Percentiles rank a stretch among this genome's conserved stretches.
phyloP scores from a whole-genome alignment of 2,329 filamentous ascomycete species.

The Colletotrichum sp. region DNA sequence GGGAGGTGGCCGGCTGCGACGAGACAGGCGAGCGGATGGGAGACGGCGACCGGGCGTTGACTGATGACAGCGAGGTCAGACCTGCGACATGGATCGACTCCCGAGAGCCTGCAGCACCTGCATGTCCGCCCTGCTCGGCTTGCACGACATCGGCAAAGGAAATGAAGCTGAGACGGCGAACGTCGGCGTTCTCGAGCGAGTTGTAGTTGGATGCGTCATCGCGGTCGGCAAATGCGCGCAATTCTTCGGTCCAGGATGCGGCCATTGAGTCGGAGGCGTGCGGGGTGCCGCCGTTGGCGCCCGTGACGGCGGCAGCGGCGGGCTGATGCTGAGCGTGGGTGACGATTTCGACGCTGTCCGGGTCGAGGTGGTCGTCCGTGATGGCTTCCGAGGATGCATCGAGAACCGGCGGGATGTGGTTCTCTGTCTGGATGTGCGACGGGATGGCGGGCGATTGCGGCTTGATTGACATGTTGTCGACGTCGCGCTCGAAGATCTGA shows the following conservation, averaged over 20 bases:
- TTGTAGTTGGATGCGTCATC: constrained; percentile 79
- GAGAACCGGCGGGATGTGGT: constrained; percentile 89
- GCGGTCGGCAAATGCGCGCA: constrained; percentile 55
- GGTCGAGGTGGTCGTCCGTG: constrained; percentile 83
- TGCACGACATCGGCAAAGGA: constrained; percentile 97
- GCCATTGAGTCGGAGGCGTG: constrained; percentile 45
- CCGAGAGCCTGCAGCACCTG: constrained; percentile 55
- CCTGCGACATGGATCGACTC: constrained; percentile 76
- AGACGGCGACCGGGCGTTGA: constrained; percentile 74
- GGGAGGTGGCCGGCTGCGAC: constrained; percentile 72
- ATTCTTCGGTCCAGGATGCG: constrained; percentile 62
- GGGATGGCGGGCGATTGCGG: constrained; percentile 87
- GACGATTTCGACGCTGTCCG: constrained; percentile 90
- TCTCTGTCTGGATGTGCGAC: constrained; percentile 91
- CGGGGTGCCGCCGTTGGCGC: constrained; percentile 39
- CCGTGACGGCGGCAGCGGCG: constrained; percentile 71
- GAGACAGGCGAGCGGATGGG: constrained; percentile 82
- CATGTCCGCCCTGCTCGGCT: constrained; percentile 72
- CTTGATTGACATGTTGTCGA: constrained; percentile 78
- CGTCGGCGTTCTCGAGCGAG: constrained; percentile 76
- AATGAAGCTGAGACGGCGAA: constrained; percentile 89
- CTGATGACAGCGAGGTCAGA: constrained; percentile 63
- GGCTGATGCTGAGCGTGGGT: constrained; percentile 86
- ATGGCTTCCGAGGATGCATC: constrained; percentile 93
- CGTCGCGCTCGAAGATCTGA: constrained; percentile 92